These are phyloP conservation scores for Nematocida ironsii DNA, from an alignment of 371 early-diverging fungal genomes.

Conservation along the genomic window DNA sequence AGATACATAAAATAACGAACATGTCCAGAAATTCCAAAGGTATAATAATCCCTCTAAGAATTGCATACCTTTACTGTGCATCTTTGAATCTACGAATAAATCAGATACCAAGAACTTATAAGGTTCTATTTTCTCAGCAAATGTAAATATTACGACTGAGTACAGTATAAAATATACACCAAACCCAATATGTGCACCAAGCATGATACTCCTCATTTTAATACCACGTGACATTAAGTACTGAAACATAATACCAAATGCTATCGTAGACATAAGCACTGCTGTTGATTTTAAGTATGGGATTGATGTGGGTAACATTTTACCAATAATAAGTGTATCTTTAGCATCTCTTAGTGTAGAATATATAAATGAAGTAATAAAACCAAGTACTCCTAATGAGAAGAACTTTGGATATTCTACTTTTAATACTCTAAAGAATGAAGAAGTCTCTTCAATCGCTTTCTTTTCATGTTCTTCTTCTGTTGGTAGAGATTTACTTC, in stretches of 20 bases:
- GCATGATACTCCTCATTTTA: constrained; percentile 59
- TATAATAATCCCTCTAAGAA: constrained; percentile 60
- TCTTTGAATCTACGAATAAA: constrained; percentile 62
- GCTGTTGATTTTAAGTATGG: constrained; percentile 60
- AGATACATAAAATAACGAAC: constrained; percentile 65
- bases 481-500: constrained; percentile 49
- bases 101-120: constrained; percentile 58
- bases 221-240: constrained; percentile 63
- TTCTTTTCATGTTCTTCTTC: constrained; percentile 65
- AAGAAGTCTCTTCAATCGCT: constrained; percentile 33
- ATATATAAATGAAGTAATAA: constrained; percentile 68
- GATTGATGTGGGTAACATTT: constrained; percentile 68
- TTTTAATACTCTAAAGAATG: constrained; percentile 63
- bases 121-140: constrained; percentile 61
- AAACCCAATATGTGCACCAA: constrained; percentile 56
- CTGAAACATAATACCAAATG: constrained; percentile 60
- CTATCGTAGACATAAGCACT: constrained; percentile 62
- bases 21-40: constrained; percentile 63
- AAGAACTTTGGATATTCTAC: constrained; percentile 67
- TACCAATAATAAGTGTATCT: constrained; percentile 68
- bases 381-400: constrained; percentile 66
- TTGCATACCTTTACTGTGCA: constrained; percentile 52
- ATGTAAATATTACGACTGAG: constrained; percentile 58
- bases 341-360: constrained; percentile 70
- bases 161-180: constrained; percentile 63